Base-by-base conservation (phyloP, 495 filamentous ascomycete species). In the Thermothielavioides terrestris region DNA sequence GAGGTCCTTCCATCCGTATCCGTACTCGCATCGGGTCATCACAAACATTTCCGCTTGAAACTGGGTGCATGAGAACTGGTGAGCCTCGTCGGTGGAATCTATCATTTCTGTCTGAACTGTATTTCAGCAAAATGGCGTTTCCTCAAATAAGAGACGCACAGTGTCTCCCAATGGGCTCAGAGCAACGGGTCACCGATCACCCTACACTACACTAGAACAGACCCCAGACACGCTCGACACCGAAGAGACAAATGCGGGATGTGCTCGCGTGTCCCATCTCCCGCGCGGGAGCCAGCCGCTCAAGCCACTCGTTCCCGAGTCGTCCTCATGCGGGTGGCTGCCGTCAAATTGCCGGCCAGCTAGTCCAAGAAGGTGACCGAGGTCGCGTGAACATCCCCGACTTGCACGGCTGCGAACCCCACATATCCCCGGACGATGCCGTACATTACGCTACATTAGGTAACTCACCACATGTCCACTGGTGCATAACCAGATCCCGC, bases 241-340 rank as follows among this genome's bases (percentile, higher is more conserved):
- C 35, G 7, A 23, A 22, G 1, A n/a, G 0, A 38, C 23, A 15
- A 48, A 46, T 35, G 44, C 44, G 44, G 44, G 44, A 48, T 48
- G 17, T 39, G 25, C 23, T 48, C 45, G 34, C 45, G 34, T 48
- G 45, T 18, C 34, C 34, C 34, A 37, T 36, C n/a, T 46, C 21
- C 44, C 27, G n/a, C 15, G 44, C 32, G 44, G 32, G 32, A 46
- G 44, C 10, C 30, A 11, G 20, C 14, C 32, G 44, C 44, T n/a
- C 44, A 46, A 46, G 44, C 44, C 32, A 28, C 14, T 9, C 22
- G 14, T 21, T 32, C 34, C 32, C 44, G n/a, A 25, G 21, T 18
- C 28, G 18, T 45, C 14, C 42, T 45, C 43, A 27, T n/a, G 27
- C 12, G 43, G 31, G 3, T 14, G 28, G 12, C 27, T 21, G 32